Evolutionary conservation across 345 rosid species (phyloP).

Genomic region (Euphorbia lathyris): DNA sequence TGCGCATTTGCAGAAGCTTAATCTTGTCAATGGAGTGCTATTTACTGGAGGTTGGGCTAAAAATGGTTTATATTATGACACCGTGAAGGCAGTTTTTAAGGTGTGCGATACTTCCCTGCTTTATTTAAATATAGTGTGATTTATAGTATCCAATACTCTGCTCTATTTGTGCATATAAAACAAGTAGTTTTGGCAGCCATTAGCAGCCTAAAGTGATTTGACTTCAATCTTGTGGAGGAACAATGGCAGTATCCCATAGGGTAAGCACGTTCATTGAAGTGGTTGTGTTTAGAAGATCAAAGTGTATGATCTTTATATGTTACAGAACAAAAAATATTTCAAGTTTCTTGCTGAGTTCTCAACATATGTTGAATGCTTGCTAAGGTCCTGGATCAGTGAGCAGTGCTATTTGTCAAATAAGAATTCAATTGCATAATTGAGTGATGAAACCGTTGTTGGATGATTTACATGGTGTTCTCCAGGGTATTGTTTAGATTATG

Average conservation of each 20-base stretch:
- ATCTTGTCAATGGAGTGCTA: slow-evolving; percentile 76
- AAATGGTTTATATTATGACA: slow-evolving; percentile 53
- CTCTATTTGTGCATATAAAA: background rate
- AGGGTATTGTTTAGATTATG: background rate
- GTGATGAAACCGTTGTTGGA: background rate
- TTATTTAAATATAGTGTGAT: background rate
- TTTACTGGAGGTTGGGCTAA: slow-evolving; percentile 95
- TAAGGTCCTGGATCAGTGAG: background rate
- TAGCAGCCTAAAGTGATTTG: slow-evolving; percentile 5
- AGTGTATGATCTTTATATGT: background rate
- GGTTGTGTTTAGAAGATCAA: slow-evolving; percentile 2
- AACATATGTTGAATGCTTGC: background rate
- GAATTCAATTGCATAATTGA: background rate
- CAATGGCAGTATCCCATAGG: background rate
- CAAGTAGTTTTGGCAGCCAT: background rate
- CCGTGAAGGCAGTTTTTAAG: slow-evolving; percentile 44
- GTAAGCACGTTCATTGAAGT: background rate
- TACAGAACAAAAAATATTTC: background rate
- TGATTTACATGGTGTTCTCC: background rate
- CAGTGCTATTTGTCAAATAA: background rate
- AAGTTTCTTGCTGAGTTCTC: background rate
- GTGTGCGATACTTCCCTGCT: slow-evolving; percentile 25
- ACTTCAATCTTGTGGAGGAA: slow-evolving; percentile 3
- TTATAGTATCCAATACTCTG: background rate
- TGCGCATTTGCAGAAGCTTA: slow-evolving; percentile 56